Evolutionary conservation across 208 protist genomes (phyloP).

Genomic region (Trypanosomatidae sp.): DNA sequence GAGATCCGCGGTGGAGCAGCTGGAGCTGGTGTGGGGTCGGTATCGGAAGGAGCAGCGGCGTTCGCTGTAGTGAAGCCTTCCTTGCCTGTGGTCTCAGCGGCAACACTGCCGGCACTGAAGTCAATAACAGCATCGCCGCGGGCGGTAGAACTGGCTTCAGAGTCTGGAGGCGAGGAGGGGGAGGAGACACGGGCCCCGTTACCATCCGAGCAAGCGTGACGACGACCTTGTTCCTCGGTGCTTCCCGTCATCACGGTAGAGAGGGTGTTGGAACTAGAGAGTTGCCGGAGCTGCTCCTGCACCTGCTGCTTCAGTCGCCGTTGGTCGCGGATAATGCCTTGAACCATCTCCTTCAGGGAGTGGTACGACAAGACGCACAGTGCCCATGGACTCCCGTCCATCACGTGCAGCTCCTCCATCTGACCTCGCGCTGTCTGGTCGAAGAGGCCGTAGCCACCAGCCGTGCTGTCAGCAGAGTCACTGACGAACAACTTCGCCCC

Average conservation of each 20-base stretch:
- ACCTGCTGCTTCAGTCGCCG: slow-evolving; percentile 58
- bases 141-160: neutral
- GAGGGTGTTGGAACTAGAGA: slow-evolving; percentile 25
- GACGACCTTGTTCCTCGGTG: neutral
- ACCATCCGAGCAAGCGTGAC: neutral
- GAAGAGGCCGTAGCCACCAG: slow-evolving; percentile 27
- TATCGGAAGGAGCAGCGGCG: neutral
- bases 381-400: slow-evolving; percentile 83
- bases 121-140: neutral
- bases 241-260: slow-evolving; percentile 20
- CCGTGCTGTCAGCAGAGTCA: slow-evolving; percentile 20
- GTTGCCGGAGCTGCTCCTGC: slow-evolving; percentile 44
- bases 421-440: slow-evolving; percentile 60
- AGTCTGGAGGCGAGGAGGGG: neutral
- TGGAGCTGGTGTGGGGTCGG: neutral
- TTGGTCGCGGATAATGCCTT: slow-evolving; percentile 62
- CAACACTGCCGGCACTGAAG: neutral
- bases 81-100: neutral
- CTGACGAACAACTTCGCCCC: slow-evolving; percentile 66
- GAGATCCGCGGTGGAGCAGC: slow-evolving; percentile 22
- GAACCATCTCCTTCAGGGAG: slow-evolving; percentile 75
- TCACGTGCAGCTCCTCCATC: slow-evolving; percentile 86
- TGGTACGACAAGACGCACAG: slow-evolving; percentile 76
- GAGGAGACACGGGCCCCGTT: neutral
- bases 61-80: neutral